Evolutionary conservation across 2,329 filamentous ascomycete genomes (phyloP).

Genomic region (Botrytis paeoniae): DNA sequence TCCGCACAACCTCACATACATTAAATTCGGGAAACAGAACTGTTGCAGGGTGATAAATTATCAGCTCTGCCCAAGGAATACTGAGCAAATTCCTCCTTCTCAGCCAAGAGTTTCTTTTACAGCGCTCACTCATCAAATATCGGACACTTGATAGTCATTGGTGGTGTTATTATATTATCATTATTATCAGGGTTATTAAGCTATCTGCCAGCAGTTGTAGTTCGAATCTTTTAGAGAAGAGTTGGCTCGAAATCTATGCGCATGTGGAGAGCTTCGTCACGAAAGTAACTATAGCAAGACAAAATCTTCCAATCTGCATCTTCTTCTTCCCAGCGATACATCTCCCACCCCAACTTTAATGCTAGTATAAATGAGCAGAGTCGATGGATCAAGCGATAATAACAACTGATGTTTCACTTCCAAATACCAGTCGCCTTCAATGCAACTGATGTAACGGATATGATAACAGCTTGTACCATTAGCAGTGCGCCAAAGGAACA

Average conservation of each 20-base stretch:
- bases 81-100: no score
- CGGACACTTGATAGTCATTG: not conserved
- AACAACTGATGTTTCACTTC: not conserved
- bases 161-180: no score
- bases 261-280: not conserved
- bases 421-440: not conserved
- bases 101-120: not conserved
- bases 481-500: not conserved
- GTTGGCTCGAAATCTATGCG: not conserved
- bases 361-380: no score
- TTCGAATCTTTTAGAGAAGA: no score
- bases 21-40: accelerated
- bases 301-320: not conserved
- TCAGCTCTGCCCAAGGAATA: not conserved
- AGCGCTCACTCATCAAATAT: not conserved
- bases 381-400: not conserved
- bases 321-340: not conserved
- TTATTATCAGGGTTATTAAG: no score
- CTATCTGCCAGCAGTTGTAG: not conserved
- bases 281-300: not conserved
- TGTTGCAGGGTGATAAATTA: not conserved
- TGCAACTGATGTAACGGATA: not conserved
- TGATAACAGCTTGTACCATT: not conserved
- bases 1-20: not conserved
- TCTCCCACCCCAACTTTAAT: not conserved